Evolutionary conservation across 805 yeast genomes (phyloP), one percentile per base, ranked within the genome.

Genomic region (Candida maesae): DNA sequence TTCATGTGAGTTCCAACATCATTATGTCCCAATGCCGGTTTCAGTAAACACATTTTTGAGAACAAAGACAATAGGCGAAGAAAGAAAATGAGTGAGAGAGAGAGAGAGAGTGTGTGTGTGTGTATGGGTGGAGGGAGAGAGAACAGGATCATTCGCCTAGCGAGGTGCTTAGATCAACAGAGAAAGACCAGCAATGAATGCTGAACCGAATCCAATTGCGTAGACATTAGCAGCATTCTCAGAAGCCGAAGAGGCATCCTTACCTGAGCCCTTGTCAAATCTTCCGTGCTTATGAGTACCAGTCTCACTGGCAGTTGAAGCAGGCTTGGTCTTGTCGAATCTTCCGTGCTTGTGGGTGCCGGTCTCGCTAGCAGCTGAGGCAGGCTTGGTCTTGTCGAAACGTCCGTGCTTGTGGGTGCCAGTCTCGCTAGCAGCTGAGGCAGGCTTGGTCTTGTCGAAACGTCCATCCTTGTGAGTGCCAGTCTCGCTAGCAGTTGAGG

Each of bases 211-310:
- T 37, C 70, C 63, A 36, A 60, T 52, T 45, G 64, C 66, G 41
- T 56, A 42, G 20, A 57, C 46, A 35, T 46, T 46, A 10, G 38
- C 35, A 26, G 46, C 61, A 39, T 39, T 55, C 24, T 21, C 24
- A 21, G 24, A 21, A 40, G 55, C 56, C 20, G 39, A 50, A 17
- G 56, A 44, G 28, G 50, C 60, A 31, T 37, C 55, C 41, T 51
- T 70, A 4, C 23, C 35, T 36, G 40, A 42, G 41, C 73, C 68
- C 54, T 69, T 71, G 68, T 76, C 67, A 55, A 76, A 76, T 56
- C 69, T 69, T 50, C 85, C 85, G 50, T 67, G 67, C 47, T 61
- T 71, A 67, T 78, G 83, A 41, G 84, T 78, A 47, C 75, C 74
- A 45, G 75, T 63, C 18, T 63, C 26, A 47, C 56, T 50, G 6